Base-by-base conservation (phyloP, 345 rosid genomes). In the Psidium friedrichsthalianum region DNA sequence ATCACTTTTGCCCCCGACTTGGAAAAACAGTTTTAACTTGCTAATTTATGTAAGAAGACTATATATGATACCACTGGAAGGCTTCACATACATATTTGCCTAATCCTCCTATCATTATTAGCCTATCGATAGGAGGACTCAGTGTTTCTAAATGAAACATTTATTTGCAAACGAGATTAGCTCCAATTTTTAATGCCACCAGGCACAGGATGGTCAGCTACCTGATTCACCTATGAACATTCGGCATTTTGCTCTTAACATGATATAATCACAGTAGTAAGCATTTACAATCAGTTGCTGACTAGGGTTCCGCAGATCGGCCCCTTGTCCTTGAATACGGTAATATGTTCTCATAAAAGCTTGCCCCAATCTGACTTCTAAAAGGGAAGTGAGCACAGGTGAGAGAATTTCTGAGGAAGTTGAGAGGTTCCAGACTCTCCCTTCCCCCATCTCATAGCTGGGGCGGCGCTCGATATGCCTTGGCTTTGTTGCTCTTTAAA, bases 391-490 rank as follows among this genome's bases (percentile, higher is more conserved):
- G 80, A 36, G 24, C 80, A 36, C 80, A 69, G 80, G 7, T 36
- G 80, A 69, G 20, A 15, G 80, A 69, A 69, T 36, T 69, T 18
- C 40, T 18, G 9, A 69, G 47, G 80, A 69, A 20, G 42, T 20
- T 20, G 13, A 36, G 47, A 36, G 25, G 47, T 69, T 69, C 6
- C 13, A 69, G 24, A 69, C 47, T 32, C 47, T 16, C 24, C 47
- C 78, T 18, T 18, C 24, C 47, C 47, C 25, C 47, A 32, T 22
- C 25, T 44, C 13, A 0, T 18, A 32, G 78, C 47, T 69, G 47
- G 47, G 47, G 12, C 21, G 6, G 78, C 1, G 22, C 24, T 69
- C 0, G 0, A 69, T 69, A 47, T 32, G 32, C 24, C 1, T 0
- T 69, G 78, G 78, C 78, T 69, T 9, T 0, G 6, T 18, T 69